Conservation (phyloP, 116 monocot species). For the Papilionanthe hybrid region DNA sequence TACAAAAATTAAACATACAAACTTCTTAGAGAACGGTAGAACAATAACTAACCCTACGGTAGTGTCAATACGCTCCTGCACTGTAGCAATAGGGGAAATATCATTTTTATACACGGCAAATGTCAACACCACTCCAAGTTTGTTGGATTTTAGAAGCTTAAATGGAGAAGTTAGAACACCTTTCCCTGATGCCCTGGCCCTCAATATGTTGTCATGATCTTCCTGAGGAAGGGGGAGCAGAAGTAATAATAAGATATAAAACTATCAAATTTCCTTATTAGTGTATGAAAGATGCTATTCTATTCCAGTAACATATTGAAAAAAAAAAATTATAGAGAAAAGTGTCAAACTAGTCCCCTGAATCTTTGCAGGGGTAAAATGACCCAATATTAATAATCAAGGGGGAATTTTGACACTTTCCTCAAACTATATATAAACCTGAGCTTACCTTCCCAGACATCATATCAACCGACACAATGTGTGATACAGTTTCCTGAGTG, state of each 20-base stretch:
- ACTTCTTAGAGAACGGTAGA: not conserved
- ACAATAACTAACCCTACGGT: slow-evolving; percentile 49
- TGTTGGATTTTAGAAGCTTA: slow-evolving; percentile 81
- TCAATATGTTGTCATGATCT: slow-evolving; percentile 75
- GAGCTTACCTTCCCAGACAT: slow-evolving; percentile 81
- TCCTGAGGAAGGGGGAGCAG: slow-evolving; percentile 34
- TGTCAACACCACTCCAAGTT: slow-evolving; percentile 81
- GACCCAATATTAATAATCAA: no score
- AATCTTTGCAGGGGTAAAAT: no score
- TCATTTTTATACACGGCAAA: slow-evolving; percentile 76
- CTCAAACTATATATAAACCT: not conserved
- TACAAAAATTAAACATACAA: not conserved
- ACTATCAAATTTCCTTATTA: not conserved
- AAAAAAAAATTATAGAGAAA: not conserved
- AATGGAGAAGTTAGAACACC: slow-evolving; percentile 91
- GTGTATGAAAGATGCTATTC: not conserved
- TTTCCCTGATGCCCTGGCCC: slow-evolving; percentile 74
- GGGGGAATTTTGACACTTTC: no score
- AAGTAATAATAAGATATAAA: not conserved
- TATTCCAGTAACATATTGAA: not conserved
- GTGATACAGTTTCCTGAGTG: slow-evolving; percentile 82
- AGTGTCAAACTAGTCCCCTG: no score
- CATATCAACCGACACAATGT: slow-evolving; percentile 86
- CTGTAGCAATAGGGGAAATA: slow-evolving; percentile 48
- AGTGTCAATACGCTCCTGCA: slow-evolving; percentile 59